Base-by-base conservation (phyloP, 768 basidiomycete species). In the Kwoniella dejecticola region DNA sequence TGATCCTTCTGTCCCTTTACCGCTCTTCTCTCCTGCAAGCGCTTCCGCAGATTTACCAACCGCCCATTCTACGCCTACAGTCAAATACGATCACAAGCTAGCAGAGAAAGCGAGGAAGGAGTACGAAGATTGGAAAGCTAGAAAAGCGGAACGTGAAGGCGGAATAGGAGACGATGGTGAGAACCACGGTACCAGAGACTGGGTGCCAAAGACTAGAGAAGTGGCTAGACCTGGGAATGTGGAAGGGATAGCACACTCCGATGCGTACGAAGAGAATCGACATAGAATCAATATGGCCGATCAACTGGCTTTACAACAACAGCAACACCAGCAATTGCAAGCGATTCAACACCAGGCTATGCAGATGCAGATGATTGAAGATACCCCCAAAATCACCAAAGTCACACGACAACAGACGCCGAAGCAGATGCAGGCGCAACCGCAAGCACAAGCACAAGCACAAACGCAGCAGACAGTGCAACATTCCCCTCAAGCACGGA, bases 51-150 rank as follows among this genome's bases (percentile, higher is more conserved):
- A 50, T 36, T 44, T 57, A 5, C 44, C 59, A 36, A 36, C 33
- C 33, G 7, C 57, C 11, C 31, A 42, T 1, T 26, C 52, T 2
- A 47, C 63, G 1, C 50, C 53, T 10, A 59, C 38, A 17, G 68
- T 36, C 44, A 50, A 66, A 12, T 64, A 70, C 19, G 59, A 36
- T 27, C 11, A 52, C 0, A 59, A 50, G 4, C 48, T 66, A 2
- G 52, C 57, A 1, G 67, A 68, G 13, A 69, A 69, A 41, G 72
- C 72, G 3, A 52, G 57, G 27, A 61, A 45, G 48, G 68, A 75
- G 58, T 75, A 75, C 36, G 70, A 75, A 21, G 64, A 40, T 24
- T 75, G 73, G 73, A 36, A 72, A 21, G 55, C 48, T 2, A 50
- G 56, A 21, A 72, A 70, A 45, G 52, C 55, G 0, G 70, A 75